phyloP scores from a whole-genome alignment of 352 stramenopile species.

The Pythium scleroteichum region DNA sequence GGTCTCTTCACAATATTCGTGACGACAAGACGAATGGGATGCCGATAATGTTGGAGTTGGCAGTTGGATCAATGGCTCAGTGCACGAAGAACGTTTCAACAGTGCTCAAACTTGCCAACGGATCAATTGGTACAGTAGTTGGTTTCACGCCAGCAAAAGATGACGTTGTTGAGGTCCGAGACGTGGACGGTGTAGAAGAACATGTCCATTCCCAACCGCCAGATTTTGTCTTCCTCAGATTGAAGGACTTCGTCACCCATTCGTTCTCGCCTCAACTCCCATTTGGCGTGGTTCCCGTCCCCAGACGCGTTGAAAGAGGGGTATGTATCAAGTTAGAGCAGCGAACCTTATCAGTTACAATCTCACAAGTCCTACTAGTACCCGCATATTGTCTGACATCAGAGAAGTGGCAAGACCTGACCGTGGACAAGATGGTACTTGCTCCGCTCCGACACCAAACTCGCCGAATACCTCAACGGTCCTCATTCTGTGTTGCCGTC shows the following conservation, averaged over 20 bases:
- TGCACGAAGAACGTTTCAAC: slow-evolving; percentile 18
- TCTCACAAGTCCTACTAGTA: slow-evolving; percentile 14
- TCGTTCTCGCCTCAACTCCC: background rate
- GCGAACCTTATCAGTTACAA: background rate
- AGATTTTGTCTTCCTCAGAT: slow-evolving; percentile 4
- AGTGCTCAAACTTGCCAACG: slow-evolving; percentile 10
- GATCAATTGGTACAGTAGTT: slow-evolving; percentile 2
- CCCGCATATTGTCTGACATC: slow-evolving; percentile 15
- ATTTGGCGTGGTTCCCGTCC: slow-evolving; percentile 1
- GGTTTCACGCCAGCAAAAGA: background rate
- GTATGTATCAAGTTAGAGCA: background rate
- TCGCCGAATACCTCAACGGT: slow-evolving; percentile 8
- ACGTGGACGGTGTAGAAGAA: background rate
- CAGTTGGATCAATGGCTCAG: background rate
- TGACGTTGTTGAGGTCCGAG: background rate
- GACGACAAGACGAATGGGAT: slow-evolving; percentile 14
- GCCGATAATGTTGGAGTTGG: slow-evolving; percentile 7
- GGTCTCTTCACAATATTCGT: slow-evolving; percentile 1
- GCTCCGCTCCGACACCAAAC: slow-evolving; percentile 11
- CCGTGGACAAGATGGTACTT: slow-evolving; percentile 17
- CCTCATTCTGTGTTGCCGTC: slow-evolving; percentile 15
- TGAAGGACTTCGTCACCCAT: background rate
- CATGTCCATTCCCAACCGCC: background rate
- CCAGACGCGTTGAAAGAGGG: background rate
- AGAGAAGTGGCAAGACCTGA: slow-evolving; percentile 19